phyloP scores from a whole-genome alignment of 371 early-diverging fungal genomes.

The Syncephalis plumigaleata region DNA sequence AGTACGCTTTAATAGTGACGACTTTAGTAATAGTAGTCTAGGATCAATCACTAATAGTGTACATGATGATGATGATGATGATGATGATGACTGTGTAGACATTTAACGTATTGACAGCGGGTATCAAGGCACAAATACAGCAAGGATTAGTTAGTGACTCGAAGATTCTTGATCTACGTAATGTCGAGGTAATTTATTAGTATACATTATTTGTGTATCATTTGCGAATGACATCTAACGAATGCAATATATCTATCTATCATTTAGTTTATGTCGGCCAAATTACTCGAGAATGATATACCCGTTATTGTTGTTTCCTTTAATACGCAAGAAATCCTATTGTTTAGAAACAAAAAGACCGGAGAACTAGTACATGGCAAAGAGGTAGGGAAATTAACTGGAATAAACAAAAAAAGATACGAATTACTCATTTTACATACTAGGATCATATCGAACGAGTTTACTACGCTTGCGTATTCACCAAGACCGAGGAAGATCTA shows the following conservation, averaged over 20 bases:
- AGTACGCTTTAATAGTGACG: constrained; percentile 14
- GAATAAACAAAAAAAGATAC: too few relatives aligned
- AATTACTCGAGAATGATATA: constrained; percentile 42
- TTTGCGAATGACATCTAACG: too few relatives aligned
- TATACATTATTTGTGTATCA: not conserved
- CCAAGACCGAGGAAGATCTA: constrained; percentile 72
- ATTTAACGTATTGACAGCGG: constrained; percentile 72
- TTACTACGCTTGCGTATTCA: constrained; percentile 73
- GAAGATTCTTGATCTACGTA: constrained; percentile 81
- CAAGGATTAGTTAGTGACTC: constrained; percentile 84
- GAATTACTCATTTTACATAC: too few relatives aligned
- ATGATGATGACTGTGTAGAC: constrained; percentile 23
- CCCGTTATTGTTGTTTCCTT: constrained; percentile 81
- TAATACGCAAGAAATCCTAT: constrained; percentile 83
- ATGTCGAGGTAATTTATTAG: constrained; percentile 48
- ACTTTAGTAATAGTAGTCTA: not conserved
- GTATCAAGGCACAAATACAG: constrained; percentile 65
- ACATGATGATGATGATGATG: not conserved
- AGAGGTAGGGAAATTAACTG: constrained; percentile 24
- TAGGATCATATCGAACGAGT: constrained; percentile 74
- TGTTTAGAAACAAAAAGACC: constrained; percentile 74
- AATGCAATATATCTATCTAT: too few relatives aligned
- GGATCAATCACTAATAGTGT: not conserved
- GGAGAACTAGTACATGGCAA: constrained; percentile 74
- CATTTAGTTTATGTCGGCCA: not conserved